phyloP scores from a whole-genome alignment of 2,329 filamentous ascomycete genomes.

The Alternaria sp. region DNA sequence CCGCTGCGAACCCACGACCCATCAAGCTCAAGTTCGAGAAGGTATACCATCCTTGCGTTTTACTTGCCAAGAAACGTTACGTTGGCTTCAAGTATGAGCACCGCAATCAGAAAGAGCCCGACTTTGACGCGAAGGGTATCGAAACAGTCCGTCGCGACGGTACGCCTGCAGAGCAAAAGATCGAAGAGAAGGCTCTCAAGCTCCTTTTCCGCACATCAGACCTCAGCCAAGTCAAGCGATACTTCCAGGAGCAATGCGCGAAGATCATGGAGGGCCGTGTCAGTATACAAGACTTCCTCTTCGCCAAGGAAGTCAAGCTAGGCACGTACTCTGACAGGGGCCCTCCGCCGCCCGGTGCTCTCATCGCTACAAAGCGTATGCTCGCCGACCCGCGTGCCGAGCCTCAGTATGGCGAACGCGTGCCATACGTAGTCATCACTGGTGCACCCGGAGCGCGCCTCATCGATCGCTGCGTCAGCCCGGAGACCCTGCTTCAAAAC shows the following conservation, averaged over 20 bases:
- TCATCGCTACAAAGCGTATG: constrained; percentile 88
- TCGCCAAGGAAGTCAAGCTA: constrained; percentile 88
- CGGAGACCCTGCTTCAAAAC: constrained; percentile 79
- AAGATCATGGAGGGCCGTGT: constrained; percentile 92
- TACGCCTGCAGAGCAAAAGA: constrained; percentile 93
- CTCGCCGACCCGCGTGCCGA: constrained; percentile 83
- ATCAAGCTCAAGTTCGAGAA: constrained; percentile 99
- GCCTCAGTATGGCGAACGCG: constrained; percentile 92
- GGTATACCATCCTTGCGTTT: constrained; percentile 92
- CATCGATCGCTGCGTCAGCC: constrained; percentile 87
- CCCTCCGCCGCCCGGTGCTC: constrained; percentile 80
- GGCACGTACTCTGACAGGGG: constrained; percentile 86
- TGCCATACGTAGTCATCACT: constrained; percentile 91
- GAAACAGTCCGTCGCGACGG: constrained; percentile 96
- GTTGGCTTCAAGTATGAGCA: constrained; percentile 97
- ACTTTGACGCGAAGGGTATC: constrained; percentile 98
- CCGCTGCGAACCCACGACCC: constrained; percentile 86
- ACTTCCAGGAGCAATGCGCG: constrained; percentile 86
- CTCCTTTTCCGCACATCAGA: constrained; percentile 90
- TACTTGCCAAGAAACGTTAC: constrained; percentile 96
- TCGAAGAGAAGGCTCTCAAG: constrained; percentile 89
- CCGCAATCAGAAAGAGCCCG: constrained; percentile 74
- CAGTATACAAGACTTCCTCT: constrained; percentile 94
- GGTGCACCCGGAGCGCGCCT: constrained; percentile 86
- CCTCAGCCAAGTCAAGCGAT: constrained; percentile 83